Conservation (phyloP, 257 asterid species). For the Capsicum pubescens region DNA sequence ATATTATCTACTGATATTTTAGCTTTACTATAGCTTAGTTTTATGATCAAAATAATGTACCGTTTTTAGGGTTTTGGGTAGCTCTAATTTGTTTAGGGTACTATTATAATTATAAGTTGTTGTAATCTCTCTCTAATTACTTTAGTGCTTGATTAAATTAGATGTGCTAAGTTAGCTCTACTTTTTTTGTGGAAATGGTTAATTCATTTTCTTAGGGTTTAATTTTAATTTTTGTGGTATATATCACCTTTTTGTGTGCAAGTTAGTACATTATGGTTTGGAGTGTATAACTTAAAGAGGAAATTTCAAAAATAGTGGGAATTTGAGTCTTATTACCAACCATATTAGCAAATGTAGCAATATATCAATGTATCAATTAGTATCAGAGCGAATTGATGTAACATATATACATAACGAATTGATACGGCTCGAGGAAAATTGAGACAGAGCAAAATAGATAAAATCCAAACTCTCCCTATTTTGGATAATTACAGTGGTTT, state of each 20-base stretch:
- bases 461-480: too few relatives aligned
- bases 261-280: not conserved
- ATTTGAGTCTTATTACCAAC: too few relatives aligned
- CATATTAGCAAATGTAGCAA: too few relatives aligned
- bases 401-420: too few relatives aligned
- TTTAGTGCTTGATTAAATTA: slow-evolving; percentile 8
- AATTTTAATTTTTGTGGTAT: not conserved
- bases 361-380: too few relatives aligned
- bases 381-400: too few relatives aligned
- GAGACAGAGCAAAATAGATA: too few relatives aligned
- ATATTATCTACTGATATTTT: slow-evolving; percentile 23
- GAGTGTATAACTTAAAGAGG: not conserved
- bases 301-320: too few relatives aligned
- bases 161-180: slow-evolving; percentile 13
- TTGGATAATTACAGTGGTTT: too few relatives aligned
- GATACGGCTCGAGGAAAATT: too few relatives aligned
- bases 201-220: slow-evolving; percentile 13
- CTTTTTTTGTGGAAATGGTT: not conserved
- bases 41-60: slow-evolving; percentile 7
- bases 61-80: slow-evolving; percentile 22
- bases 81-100: slow-evolving; percentile 13
- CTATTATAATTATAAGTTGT: not conserved
- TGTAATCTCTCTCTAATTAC: slow-evolving; percentile 15
- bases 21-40: not conserved
- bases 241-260: not conserved